Base-by-base conservation (phyloP, 176 grass and related monocot species). In the Musa troglodytarum region DNA sequence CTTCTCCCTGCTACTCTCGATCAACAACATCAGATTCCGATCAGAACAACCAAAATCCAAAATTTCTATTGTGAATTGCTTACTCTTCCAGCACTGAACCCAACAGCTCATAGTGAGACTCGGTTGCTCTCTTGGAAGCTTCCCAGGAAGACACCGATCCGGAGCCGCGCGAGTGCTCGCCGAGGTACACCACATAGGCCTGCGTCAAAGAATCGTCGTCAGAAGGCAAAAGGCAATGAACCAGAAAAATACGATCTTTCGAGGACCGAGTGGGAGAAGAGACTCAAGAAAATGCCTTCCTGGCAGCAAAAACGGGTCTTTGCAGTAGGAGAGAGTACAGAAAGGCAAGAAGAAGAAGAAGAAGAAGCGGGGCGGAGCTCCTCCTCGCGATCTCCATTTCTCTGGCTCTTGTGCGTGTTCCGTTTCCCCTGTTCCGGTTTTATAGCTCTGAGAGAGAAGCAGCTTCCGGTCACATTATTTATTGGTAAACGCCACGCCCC, bases 141-240 rank as follows among this genome's bases (percentile, higher is more conserved):
- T 77, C 74, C 81, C 51, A 74, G 9, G 72, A 21, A 68, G 83
- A 9, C 61, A 56, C 4, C 6, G 34, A 57, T 34, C 62, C 16
- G 49, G 10, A 24, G 71, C 62, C 20, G 69, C 73, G 78, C 5
- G 83, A 74, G 26, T 82, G 90, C 6, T 52, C 77, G 10, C 90
- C 93, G 69, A 97, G 93, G 69, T 97, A 97, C 54, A 97, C 88
- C 74, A 97, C 52, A 74, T 97, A 93, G 19, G 90, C 59, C 85
- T 81, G 17, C 9, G 61, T 25, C 58, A 24, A 16, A 1, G n/a
- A 61, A 2, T 61, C 57, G 57, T 3, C 14, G 0, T n/a, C 14
- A 61, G 57, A 15, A 61, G 5, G n/a, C n/a, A 7, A 61, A 61
- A 52, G 16, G 8, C 14, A 25, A 23, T 54, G 19, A 49, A 50